Conservation (phyloP, 2,329 filamentous ascomycete species). For the Talaromyces pinophilus region DNA sequence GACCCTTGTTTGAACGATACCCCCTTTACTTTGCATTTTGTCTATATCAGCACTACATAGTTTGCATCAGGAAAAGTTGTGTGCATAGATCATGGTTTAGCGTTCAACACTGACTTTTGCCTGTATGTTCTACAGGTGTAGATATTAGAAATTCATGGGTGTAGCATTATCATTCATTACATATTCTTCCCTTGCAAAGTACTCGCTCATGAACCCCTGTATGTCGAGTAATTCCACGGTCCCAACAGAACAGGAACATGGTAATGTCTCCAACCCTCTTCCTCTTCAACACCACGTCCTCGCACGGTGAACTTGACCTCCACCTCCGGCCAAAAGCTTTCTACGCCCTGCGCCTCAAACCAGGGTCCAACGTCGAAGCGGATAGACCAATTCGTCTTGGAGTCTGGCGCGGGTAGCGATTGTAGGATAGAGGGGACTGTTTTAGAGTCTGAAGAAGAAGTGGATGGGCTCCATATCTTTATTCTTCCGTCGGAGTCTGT, state of each 20-base stretch:
- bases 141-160: background rate
- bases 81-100: constrained; percentile 10
- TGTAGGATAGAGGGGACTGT: constrained; percentile 31
- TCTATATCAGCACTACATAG: constrained; percentile 13
- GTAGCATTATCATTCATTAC: background rate
- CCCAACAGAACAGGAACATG: constrained; percentile 54
- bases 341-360: constrained; percentile 50
- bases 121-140: background rate
- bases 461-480: constrained; percentile 29
- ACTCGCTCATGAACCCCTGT: constrained; percentile 47
- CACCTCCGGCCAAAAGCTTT: constrained; percentile 55
- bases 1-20: constrained; percentile 17
- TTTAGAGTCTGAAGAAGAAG: background rate
- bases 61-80: constrained; percentile 17
- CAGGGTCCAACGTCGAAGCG: constrained; percentile 50
- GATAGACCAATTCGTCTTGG: constrained; percentile 49
- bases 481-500: constrained; percentile 52
- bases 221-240: constrained; percentile 55
- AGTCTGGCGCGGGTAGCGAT: constrained; percentile 39
- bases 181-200: background rate
- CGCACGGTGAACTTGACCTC: constrained; percentile 54
- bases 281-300: constrained; percentile 40
- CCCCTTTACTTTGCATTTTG: constrained; percentile 3
- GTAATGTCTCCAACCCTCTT: constrained; percentile 51
- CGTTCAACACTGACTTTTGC: background rate